Evolutionary conservation across 2,329 filamentous ascomycete genomes (phyloP).

Genomic region (Calonectria leucothoes): DNA sequence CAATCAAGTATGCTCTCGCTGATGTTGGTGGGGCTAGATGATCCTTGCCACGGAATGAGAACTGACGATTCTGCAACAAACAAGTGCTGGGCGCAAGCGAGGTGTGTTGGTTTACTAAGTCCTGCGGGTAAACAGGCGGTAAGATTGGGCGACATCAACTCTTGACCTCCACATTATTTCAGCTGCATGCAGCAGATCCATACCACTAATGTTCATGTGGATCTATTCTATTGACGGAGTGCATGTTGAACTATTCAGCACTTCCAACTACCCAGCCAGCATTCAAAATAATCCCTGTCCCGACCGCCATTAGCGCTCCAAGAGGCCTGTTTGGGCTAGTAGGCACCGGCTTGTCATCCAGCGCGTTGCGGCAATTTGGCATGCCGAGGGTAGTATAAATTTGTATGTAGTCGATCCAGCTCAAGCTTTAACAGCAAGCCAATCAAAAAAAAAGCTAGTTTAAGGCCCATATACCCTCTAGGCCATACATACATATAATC

Average conservation of each 20-base stretch:
- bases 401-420: no score
- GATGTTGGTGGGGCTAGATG: background rate
- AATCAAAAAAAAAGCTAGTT: no score
- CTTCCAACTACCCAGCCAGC: background rate
- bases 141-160: background rate
- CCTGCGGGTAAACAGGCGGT: background rate
- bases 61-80: background rate
- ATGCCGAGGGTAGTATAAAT: background rate
- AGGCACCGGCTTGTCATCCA: background rate
- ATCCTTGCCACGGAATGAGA: background rate
- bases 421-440: no score
- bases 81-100: background rate
- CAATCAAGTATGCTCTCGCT: background rate
- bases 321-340: background rate
- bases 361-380: background rate
- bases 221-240: background rate
- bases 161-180: background rate
- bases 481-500: no score
- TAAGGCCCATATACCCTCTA: no score
- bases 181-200: background rate
- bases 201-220: background rate
- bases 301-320: background rate
- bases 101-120: background rate
- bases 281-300: background rate
- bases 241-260: background rate